Evolutionary conservation across 768 basidiomycete genomes (phyloP).

Genomic region (Tylopilus intermedius): DNA sequence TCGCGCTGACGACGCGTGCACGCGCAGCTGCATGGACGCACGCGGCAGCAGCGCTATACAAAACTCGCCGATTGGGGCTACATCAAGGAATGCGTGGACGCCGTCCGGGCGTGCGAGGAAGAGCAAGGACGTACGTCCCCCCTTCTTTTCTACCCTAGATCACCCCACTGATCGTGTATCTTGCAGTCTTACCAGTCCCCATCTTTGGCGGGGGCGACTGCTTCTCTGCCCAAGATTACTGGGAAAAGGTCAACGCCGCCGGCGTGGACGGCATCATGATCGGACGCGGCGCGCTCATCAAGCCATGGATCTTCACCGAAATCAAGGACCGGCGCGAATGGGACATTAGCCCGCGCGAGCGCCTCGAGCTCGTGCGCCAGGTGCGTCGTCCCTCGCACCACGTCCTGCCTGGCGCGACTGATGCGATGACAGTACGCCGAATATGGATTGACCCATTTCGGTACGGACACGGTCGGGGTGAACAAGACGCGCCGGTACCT

Average conservation of each 20-base stretch:
- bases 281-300: conserved; percentile 90
- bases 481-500: conserved; percentile 91
- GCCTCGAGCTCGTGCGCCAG: conserved; percentile 73
- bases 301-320: conserved; percentile 95
- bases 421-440: conserved; percentile 64
- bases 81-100: conserved; percentile 80
- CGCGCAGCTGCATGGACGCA: conserved; percentile 86
- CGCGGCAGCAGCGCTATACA: conserved; percentile 91
- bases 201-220: conserved; percentile 97
- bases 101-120: conserved; percentile 64
- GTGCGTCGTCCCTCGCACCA: conserved; percentile 35
- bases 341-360: conserved; percentile 85
- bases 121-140: conserved; percentile 62
- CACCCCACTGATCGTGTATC: background rate
- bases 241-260: conserved; percentile 65
- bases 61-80: conserved; percentile 93
- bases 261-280: conserved; percentile 97
- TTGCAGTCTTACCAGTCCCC: conserved; percentile 72
- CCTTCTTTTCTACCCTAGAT: background rate
- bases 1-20: background rate
- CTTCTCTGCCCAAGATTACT: conserved; percentile 83
- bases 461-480: conserved; percentile 82
- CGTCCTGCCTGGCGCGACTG: background rate
- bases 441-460: conserved; percentile 82
- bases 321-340: conserved; percentile 89